A percentile compares a stretch with the other conserved stretches of the same genome.
These are phyloP conservation scores for Pseudozyma sp. DNA, from an alignment of 1,284 basidiomycete species.

Conservation along the genomic window DNA sequence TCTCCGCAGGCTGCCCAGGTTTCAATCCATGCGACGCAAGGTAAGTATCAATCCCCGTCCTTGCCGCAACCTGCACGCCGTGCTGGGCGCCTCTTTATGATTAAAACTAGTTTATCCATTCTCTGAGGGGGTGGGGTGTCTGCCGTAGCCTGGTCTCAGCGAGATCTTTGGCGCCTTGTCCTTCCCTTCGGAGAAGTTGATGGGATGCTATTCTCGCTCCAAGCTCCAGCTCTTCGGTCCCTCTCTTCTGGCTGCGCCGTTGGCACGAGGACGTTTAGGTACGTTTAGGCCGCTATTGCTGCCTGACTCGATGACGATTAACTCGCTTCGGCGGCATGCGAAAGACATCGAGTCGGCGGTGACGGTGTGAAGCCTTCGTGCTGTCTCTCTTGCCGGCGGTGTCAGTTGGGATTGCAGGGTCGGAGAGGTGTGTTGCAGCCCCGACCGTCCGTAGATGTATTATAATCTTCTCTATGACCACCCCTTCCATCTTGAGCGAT, in stretches of 20 bases:
- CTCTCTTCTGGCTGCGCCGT: slow-evolving; percentile 18
- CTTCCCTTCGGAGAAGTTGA: slow-evolving; percentile 6
- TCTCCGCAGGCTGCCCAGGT: too few species aligned
- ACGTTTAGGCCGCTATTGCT: slow-evolving; percentile 42
- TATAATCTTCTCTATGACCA: slow-evolving; percentile 56
- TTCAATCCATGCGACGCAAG: not conserved
- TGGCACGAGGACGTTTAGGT: slow-evolving; percentile 22
- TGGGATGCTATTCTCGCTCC: slow-evolving; percentile 13
- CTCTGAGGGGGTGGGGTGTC: slow-evolving; percentile 54
- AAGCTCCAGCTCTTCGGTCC: slow-evolving; percentile 25
- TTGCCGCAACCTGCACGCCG: not conserved
- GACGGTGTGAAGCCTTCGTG: slow-evolving; percentile 48
- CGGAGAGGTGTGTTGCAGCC: slow-evolving; percentile 35
- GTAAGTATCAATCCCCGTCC: slow-evolving; percentile 19
- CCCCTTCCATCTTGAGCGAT: slow-evolving; percentile 20
- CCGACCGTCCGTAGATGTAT: slow-evolving; percentile 52
- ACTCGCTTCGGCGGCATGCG: slow-evolving; percentile 53
- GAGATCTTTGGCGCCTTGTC: slow-evolving; percentile 2
- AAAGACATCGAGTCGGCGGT: slow-evolving; percentile 28
- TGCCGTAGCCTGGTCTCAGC: slow-evolving; percentile 34
- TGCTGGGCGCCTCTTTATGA: slow-evolving; percentile 27
- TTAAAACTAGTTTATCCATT: slow-evolving; percentile 62
- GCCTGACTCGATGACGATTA: slow-evolving; percentile 35
- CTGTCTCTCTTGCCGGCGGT: slow-evolving; percentile 14
- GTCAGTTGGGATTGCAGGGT: slow-evolving; percentile 15